Conservation (phyloP, 169 alveolate genomes). For the Toxoplasma gondii region DNA sequence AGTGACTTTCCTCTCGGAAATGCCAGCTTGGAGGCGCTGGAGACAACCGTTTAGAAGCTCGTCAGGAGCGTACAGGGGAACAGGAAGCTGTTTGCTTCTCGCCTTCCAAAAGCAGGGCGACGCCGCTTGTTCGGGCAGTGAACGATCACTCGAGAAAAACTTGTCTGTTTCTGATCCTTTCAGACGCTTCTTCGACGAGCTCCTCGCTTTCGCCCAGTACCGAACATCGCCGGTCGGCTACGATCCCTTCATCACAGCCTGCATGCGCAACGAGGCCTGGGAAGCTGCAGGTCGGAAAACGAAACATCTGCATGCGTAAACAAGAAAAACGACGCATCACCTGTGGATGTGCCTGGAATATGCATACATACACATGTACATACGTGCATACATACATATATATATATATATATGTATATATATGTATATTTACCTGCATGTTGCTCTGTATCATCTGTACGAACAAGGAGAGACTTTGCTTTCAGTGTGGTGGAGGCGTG, state of each 20-base stretch:
- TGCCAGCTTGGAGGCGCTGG: too few species aligned
- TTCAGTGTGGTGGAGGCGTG: background rate
- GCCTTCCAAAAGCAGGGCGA: too few species aligned
- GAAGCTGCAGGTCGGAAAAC: background rate
- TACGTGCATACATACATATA: background rate
- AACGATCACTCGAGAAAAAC: background rate
- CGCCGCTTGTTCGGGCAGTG: background rate
- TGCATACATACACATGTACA: background rate
- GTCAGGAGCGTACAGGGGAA: too few species aligned
- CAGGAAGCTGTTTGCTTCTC: too few species aligned
- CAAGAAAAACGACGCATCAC: background rate
- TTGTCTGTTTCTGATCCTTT: background rate
- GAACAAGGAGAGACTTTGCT: background rate
- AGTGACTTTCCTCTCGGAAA: too few species aligned
- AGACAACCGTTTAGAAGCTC: too few species aligned
- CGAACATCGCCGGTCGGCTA: slow-evolving; percentile 76
- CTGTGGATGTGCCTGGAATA: background rate
- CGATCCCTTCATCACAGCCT: slow-evolving; percentile 73
- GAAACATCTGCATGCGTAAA: background rate
- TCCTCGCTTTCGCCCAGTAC: slow-evolving; percentile 70
- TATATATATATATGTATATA: background rate
- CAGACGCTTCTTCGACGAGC: slow-evolving; percentile 71
- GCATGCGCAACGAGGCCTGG: slow-evolving; percentile 29
- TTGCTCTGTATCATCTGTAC: background rate
- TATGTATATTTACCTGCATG: background rate